Evolutionary conservation across 2,329 filamentous ascomycete genomes (phyloP), one percentile per base, ranked within the genome.

Genomic region (Aureobasidium subglaciale): DNA sequence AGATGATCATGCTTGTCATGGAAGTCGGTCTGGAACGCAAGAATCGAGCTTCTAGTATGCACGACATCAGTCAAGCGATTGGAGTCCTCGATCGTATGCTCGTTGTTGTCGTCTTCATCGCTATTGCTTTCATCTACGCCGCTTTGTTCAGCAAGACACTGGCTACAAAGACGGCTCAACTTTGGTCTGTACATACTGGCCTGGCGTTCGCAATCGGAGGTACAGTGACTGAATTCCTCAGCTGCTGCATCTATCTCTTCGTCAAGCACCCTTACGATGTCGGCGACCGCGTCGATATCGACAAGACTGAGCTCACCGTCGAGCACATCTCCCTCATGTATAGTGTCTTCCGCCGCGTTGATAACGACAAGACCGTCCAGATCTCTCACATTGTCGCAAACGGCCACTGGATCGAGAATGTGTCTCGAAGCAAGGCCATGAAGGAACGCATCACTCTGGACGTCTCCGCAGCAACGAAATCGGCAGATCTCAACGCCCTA

Each of bases 171-270:
- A 61, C 60, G 0, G 60, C 63, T 3, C 60, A 62, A 18, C 61
- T 65, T 37, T 64, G 62, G 63, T 61, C 62, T 3, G 61, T 61
- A 0, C 62, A 64, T 34, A 64, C 63, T 30, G 53, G 53, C 9
- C 41, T 55, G 4, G 53, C 90, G 5, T 96, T 96, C 72, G 85
- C 95, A 61, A 96, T 96, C 68, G 85, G 90, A 24, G 85, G 86
- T 53, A 95, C 90, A 1, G 85, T 86, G 3, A 90, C 95, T 71
- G 91, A 96, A 70, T 87, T 96, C 60, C 81, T 96, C 16, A 90
- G 90, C 66, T 95, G 90, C 32, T 96, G 90, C 74, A 95, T 96
- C 65, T 96, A 96, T 75, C 76, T 96, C 1, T 96, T 96, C 64
- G 88, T 96, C 74, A 96, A 96, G 75, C 90, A 96, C 68, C 90